Percentiles rank a stretch among this genome's conserved stretches.
Evolutionary conservation across 139 green algal genomes (phyloP).

Genomic region (Coccomyxa sp.): DNA sequence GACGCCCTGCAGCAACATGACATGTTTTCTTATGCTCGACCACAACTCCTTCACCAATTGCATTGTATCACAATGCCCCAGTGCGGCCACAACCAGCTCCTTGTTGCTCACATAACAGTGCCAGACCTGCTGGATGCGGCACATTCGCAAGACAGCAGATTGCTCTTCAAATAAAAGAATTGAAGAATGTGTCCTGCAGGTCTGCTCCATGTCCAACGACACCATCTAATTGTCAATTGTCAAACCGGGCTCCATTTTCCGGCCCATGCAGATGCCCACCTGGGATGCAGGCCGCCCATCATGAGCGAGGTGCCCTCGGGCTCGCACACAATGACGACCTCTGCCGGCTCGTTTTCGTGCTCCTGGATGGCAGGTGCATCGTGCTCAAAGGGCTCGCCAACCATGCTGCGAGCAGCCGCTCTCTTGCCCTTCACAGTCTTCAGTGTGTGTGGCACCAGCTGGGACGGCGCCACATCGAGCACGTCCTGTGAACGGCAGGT

Average conservation of each 20-base stretch:
- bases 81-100: too few species aligned
- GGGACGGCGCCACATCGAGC: neutral
- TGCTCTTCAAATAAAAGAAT: too few species aligned
- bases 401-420: neutral
- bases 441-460: neutral
- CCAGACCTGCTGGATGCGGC: too few species aligned
- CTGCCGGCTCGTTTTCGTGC: conserved; percentile 69
- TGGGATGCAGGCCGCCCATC: conserved; percentile 91
- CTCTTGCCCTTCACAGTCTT: neutral
- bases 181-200: too few species aligned
- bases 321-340: conserved; percentile 86
- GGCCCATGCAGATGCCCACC: neutral
- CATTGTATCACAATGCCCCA: neutral
- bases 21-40: neutral
- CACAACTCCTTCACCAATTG: neutral
- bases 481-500: neutral
- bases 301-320: conserved; percentile 82
- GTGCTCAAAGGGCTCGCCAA: neutral
- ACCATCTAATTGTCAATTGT: too few species aligned
- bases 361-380: conserved; percentile 35
- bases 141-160: too few species aligned
- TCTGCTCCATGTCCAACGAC: too few species aligned
- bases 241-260: too few species aligned
- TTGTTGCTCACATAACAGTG: neutral
- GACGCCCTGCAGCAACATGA: conserved; percentile 47